These are phyloP conservation scores for Apiosordaria backusii DNA, from an alignment of 495 filamentous ascomycete species.

Conservation along the genomic window DNA sequence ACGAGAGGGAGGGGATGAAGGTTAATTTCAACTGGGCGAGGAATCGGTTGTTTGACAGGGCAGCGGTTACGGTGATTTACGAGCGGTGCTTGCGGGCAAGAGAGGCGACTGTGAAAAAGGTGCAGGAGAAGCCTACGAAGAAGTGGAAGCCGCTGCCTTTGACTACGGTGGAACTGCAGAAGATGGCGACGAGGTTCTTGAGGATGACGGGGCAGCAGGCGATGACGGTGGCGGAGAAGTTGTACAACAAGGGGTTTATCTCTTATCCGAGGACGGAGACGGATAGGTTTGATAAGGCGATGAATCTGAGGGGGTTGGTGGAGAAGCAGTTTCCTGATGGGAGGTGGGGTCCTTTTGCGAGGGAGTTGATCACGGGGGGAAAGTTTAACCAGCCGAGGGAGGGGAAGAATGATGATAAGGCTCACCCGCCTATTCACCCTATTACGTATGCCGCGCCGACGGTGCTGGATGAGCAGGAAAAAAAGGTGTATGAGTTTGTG, in stretches of 20 bases:
- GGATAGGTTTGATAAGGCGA: constrained; percentile 88
- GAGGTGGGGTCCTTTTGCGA: constrained; percentile 80
- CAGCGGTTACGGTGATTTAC: constrained; percentile 73
- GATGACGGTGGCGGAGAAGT: constrained; percentile 83
- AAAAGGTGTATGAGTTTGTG: constrained; percentile 87
- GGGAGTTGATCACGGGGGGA: constrained; percentile 68
- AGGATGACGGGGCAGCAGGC: constrained; percentile 80
- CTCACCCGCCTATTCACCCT: constrained; percentile 95
- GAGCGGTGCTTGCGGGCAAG: constrained; percentile 80
- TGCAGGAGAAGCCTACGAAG: constrained; percentile 84
- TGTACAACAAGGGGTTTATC: constrained; percentile 94
- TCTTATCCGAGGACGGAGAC: constrained; percentile 97
- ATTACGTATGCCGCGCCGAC: constrained; percentile 68
- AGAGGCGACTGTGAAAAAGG: constrained; percentile 72
- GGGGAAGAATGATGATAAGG: constrained; percentile 88
- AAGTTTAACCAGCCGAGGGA: constrained; percentile 72
- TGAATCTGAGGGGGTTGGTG: constrained; percentile 75
- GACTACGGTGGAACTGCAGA: constrained; percentile 98
- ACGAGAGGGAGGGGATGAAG: constrained; percentile 69
- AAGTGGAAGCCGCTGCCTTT: constrained; percentile 92
- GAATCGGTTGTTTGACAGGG: constrained; percentile 80
- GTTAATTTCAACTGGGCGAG: constrained; percentile 85
- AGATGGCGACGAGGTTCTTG: constrained; percentile 83
- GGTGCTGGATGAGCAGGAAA: constrained; percentile 63
- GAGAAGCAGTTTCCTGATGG: constrained; percentile 76